These are phyloP conservation scores for Neodidymelliopsis sp. DNA, from an alignment of 2,329 filamentous ascomycete species.

Conservation along the genomic window DNA sequence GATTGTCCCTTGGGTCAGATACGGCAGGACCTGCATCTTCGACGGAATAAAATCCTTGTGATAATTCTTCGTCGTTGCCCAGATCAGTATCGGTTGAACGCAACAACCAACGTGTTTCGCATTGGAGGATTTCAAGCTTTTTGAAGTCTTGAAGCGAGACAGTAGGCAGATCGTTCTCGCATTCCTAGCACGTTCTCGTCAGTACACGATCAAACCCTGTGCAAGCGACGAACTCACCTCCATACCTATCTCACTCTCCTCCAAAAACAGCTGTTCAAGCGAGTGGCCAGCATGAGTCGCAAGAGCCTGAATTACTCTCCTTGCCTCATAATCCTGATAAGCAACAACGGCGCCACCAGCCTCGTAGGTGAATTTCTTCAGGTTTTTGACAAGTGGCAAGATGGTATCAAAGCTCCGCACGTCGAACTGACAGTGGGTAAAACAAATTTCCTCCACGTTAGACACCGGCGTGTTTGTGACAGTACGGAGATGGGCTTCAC, in stretches of 20 bases:
- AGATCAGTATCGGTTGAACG: background rate
- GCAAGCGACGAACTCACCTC: background rate
- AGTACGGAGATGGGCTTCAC: background rate
- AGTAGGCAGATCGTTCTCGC: background rate
- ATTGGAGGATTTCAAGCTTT: conserved; percentile 7
- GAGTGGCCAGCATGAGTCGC: conserved; percentile 10
- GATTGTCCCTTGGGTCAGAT: conserved; percentile 5
- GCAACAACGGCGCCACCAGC: conserved; percentile 8
- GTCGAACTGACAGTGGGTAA: conserved; percentile 14
- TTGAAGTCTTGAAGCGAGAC: background rate
- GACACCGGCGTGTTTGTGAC: conserved; percentile 5
- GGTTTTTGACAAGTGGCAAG: conserved; percentile 8
- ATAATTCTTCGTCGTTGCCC: background rate
- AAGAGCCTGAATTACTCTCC: conserved; percentile 16
- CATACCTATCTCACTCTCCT: background rate
- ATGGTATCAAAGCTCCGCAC: conserved; percentile 9
- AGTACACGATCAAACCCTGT: background rate
- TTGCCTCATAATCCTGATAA: conserved; percentile 12
- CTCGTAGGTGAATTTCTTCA: conserved; percentile 22
- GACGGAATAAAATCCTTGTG: background rate
- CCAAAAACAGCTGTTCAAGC: conserved; percentile 11
- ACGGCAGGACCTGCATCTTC: background rate
- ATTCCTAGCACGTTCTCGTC: background rate
- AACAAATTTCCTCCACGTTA: conserved; percentile 20
- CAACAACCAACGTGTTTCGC: conserved; percentile 5